Base-by-base conservation (phyloP, 2,329 filamentous ascomycete genomes). In the Rutstroemia sp. region DNA sequence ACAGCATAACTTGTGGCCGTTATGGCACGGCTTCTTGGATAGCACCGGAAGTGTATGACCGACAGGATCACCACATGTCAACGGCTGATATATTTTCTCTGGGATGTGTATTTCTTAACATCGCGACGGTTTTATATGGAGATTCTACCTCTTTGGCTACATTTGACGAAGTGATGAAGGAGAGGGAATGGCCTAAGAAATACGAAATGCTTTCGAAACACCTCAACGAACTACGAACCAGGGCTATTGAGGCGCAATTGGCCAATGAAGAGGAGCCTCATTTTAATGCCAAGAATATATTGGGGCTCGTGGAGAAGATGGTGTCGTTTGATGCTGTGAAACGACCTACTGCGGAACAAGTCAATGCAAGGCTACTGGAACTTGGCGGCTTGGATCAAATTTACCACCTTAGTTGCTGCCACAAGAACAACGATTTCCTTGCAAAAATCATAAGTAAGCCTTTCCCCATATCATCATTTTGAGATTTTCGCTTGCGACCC, bases 261-360 rank as follows among this genome's bases (percentile, higher is more conserved):
- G 59, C 55, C 19, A 57, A 57, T 23, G 52, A 59, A 12, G 60
- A 65, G 27, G 49, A 46, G 10, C 58, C 57, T 8, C 59, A 8
- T 27, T 62, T 59, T 34, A 59, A 62, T 34, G 56, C 74, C 0
- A 72, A 72, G 37, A 74, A 76, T 48, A 60, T 75, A 9, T 61
- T 76, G 10, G 65, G 65, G 14, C 62, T 79, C 49, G 75, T 80
- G 1, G 74, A 77, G 44, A 70, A 72, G 23, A 83, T 83, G 80
- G 70, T 83, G 30, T 73, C 77, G 12, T 71, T 71, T 25, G 71
- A 75, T 41, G 76, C 80, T 0, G 70, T 71, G 34, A 75, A 79
- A 51, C 72, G 80, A 25, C 80, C 79, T 3, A 71, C 74, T 1
- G 77, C 77, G 2, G 66, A 69, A 10, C 76, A 80, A 62, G 77